phyloP scores from a whole-genome alignment of 345 rosid species.

The Punica granatum region DNA sequence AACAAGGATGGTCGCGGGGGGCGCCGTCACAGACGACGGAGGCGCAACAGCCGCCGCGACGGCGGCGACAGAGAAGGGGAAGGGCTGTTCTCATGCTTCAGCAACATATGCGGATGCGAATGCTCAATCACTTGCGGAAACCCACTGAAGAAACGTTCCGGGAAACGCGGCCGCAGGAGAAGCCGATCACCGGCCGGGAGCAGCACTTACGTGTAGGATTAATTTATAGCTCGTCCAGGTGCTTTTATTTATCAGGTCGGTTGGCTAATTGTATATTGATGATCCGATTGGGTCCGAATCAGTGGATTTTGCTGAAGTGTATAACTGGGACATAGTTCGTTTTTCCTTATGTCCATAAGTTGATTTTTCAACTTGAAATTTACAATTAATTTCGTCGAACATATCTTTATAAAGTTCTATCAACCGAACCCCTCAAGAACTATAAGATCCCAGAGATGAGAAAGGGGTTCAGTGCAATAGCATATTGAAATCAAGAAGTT shows the following conservation, averaged over 20 bases:
- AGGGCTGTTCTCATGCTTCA: constrained; percentile 62
- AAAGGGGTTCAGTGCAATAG: no score
- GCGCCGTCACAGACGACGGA: constrained; percentile 15
- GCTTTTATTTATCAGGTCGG: no score
- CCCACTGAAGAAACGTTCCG: not conserved
- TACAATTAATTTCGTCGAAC: no score
- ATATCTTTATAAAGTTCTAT: no score
- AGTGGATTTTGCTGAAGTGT: not conserved
- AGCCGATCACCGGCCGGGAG: constrained; percentile 13
- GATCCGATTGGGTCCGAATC: not conserved
- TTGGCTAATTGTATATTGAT: not conserved
- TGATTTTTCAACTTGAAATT: no score
- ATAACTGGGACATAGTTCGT: not conserved
- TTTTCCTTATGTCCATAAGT: no score
- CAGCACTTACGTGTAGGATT: not conserved
- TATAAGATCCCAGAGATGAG: no score
- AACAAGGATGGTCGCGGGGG: constrained; percentile 5
- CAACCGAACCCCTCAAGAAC: no score
- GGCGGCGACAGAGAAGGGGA: constrained; percentile 25
- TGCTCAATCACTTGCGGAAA: constrained; percentile 41
- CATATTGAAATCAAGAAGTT: no score
- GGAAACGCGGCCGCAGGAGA: constrained; percentile 1
- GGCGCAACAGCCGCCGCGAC: constrained; percentile 23
- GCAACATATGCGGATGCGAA: constrained; percentile 65
- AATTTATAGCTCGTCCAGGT: no score